Conservation (phyloP, 306 rosid genomes). For the Malus domestica region DNA sequence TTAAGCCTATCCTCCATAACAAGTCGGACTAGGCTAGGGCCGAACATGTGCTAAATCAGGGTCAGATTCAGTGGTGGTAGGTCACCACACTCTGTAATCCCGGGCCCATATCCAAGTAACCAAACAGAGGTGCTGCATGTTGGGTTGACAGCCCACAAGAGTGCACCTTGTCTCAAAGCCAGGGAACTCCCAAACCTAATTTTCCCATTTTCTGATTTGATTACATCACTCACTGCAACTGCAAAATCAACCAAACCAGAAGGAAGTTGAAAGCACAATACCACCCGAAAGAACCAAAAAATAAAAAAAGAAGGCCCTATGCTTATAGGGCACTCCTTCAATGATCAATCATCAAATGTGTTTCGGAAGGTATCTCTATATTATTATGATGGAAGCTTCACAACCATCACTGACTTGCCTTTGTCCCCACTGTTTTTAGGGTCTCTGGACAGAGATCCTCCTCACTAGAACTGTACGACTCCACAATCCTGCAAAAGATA, state of each 20-base stretch:
- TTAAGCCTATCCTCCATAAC: background rate
- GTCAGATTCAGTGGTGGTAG: background rate
- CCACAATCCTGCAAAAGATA: background rate
- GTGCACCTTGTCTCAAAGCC: conserved; percentile 22
- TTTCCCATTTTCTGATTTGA: background rate
- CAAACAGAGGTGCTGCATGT: background rate
- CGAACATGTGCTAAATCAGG: background rate
- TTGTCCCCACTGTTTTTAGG: conserved; percentile 17
- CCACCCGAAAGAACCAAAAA: background rate
- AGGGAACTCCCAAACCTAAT: conserved; percentile 14
- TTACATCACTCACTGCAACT: background rate
- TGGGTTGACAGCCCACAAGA: conserved; percentile 24
- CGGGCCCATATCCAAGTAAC: conserved; percentile 15
- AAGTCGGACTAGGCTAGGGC: background rate
- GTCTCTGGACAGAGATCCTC: background rate
- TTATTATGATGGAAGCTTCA: conserved; percentile 9
- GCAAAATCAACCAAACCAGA: background rate
- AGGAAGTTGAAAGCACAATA: background rate
- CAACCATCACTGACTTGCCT: conserved; percentile 7
- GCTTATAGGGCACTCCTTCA: background rate
- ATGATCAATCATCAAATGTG: conserved; percentile 8
- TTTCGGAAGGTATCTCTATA: conserved; percentile 3
- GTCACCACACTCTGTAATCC: background rate
- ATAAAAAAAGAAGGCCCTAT: background rate
- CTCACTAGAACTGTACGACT: background rate